Evolutionary conservation across 345 rosid species (phyloP).

Genomic region (Nephelium lappaceum): DNA sequence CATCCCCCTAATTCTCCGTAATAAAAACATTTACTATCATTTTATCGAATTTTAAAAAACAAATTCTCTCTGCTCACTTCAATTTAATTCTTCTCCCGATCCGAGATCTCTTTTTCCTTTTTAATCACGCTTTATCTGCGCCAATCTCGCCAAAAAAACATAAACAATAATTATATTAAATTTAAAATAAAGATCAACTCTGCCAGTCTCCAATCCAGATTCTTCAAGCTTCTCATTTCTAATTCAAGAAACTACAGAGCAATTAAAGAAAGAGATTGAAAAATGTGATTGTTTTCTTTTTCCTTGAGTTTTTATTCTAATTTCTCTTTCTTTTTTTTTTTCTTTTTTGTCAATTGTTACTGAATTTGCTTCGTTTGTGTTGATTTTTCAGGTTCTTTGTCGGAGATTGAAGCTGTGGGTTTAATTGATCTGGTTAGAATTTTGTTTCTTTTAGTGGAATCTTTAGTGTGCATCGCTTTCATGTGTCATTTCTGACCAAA

Average conservation of each 20-base stretch:
- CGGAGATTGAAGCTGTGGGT: neutral
- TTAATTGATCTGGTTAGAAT: neutral
- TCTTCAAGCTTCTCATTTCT: slow-evolving; percentile 2
- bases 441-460: neutral
- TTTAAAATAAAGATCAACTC: neutral
- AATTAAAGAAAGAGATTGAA: neutral
- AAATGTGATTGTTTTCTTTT: neutral
- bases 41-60: too few relatives aligned
- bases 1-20: too few relatives aligned
- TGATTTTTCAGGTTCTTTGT: neutral
- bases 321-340: neutral
- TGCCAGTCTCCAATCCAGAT: neutral
- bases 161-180: neutral
- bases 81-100: slow-evolving; percentile 20
- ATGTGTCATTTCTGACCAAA: neutral
- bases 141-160: slow-evolving; percentile 5
- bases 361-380: neutral
- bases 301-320: neutral
- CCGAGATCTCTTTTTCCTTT: slow-evolving; percentile 19
- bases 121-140: neutral
- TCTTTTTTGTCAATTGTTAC: neutral
- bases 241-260: neutral
- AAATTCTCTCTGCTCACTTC: too few relatives aligned
- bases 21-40: too few relatives aligned
- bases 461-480: neutral